phyloP scores from a whole-genome alignment of 2,329 filamentous ascomycete genomes.

The Cladorrhinum sp. region DNA sequence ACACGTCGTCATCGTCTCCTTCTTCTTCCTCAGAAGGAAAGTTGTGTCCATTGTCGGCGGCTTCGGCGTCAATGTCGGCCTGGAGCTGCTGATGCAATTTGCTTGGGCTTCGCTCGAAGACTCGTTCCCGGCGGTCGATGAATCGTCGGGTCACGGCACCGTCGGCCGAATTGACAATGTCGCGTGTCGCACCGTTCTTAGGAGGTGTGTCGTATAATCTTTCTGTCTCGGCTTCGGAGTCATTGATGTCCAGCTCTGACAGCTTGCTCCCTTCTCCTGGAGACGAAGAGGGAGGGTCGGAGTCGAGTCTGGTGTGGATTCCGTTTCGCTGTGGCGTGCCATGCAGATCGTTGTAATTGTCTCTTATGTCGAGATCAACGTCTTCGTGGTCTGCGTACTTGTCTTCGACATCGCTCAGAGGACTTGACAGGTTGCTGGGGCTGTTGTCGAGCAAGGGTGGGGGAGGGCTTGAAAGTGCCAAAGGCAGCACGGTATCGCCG shows the following conservation, averaged over 20 bases:
- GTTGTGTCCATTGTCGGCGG: conserved; percentile 34
- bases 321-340: conserved; percentile 21
- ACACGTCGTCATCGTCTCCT: conserved; percentile 37
- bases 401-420: conserved; percentile 88
- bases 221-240: conserved; percentile 90
- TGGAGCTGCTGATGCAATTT: conserved; percentile 61
- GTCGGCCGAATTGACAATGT: conserved; percentile 45
- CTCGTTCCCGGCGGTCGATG: conserved; percentile 44
- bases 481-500: conserved; percentile 46
- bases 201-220: conserved; percentile 85
- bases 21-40: conserved; percentile 38
- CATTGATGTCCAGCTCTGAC: conserved; percentile 56
- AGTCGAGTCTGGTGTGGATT: conserved; percentile 25
- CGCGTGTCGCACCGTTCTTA: conserved; percentile 41
- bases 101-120: conserved; percentile 68
- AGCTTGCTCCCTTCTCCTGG: conserved; percentile 43
- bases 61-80: conserved; percentile 35
- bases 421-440: conserved; percentile 78
- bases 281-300: conserved; percentile 24
- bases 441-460: conserved; percentile 49
- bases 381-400: conserved; percentile 68
- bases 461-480: conserved; percentile 49
- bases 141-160: conserved; percentile 59
- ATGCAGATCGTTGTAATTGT: conserved; percentile 15
- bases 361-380: conserved; percentile 43